Conservation (phyloP, 2,329 filamentous ascomycete genomes). For the Pezicula rhizophila region DNA sequence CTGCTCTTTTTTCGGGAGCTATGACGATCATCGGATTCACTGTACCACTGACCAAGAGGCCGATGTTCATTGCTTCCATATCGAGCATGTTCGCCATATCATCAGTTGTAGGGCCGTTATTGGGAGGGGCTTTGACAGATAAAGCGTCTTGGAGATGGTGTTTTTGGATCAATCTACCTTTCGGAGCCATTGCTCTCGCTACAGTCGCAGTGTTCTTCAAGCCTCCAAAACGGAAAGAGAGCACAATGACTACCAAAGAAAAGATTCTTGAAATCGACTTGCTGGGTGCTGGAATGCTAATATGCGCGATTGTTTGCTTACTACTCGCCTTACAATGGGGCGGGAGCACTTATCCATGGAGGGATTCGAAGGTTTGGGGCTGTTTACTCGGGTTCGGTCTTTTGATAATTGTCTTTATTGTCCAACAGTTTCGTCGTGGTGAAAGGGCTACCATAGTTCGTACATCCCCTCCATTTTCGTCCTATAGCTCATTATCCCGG, state of each 20-base stretch:
- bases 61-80: constrained; percentile 27
- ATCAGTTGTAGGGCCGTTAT: constrained; percentile 28
- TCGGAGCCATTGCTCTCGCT: constrained; percentile 32
- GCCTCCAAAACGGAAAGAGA: constrained; percentile 29
- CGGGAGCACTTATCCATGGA: constrained; percentile 39
- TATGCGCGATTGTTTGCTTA: constrained; percentile 37
- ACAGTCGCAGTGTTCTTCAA: constrained; percentile 39
- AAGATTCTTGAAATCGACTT: constrained; percentile 42
- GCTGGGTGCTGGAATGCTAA: constrained; percentile 38
- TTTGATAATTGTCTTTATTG: constrained; percentile 30
- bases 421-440: constrained; percentile 36
- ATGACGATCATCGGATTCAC: constrained; percentile 34
- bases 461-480: no score
- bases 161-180: constrained; percentile 36
- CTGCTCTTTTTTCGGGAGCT: constrained; percentile 28
- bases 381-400: constrained; percentile 34
- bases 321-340: constrained; percentile 44
- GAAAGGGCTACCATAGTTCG: constrained; percentile 40
- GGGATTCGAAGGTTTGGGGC: constrained; percentile 35
- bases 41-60: constrained; percentile 23
- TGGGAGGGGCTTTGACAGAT: constrained; percentile 32
- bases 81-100: constrained; percentile 29
- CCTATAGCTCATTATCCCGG: no score
- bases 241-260: constrained; percentile 26
- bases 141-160: constrained; percentile 34